Evolutionary conservation across 352 stramenopile species (phyloP), one percentile per base, ranked within the genome.

Genomic region (Pythium apleroticum): DNA sequence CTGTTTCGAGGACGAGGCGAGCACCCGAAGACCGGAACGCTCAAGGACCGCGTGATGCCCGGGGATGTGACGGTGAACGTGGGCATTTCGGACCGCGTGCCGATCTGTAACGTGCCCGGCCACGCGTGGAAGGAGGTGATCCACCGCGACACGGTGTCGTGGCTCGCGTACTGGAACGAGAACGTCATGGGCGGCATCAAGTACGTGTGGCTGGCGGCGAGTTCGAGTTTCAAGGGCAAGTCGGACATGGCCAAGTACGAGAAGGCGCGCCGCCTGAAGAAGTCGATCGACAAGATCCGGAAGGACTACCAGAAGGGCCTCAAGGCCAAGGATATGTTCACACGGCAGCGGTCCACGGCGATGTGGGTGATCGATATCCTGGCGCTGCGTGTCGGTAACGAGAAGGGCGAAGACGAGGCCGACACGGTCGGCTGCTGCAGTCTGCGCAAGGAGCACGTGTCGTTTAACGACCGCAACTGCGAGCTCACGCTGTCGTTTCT

Each of bases 341-440:
- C 79, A 20, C 83, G 87, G 58, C 97, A 99, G 73, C 86, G 98
- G 15, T 98, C 95, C 1, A 99, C 97, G 28, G 97, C 97, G n/a
- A 99, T 99, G 87, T 99, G 97, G 97, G 95, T 99, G 39, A 99
- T 99, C 73, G 98, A 99, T 87, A 80, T 97, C 45, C 77, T 99
- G n/a, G 98, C 98, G 9, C 80, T 99, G 65, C 97, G 98, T 98
- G 98, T 99, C 19, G 98, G 98, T 61, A 98, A 98, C 60, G 98
- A 99, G 69, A 99, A 99, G 72, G 97, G 97, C 60, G 98, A 98
- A 25, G 96, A 98, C 50, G 96, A 99, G 68, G 98, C 98, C 45
- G 98, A 99, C 72, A 99, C 98, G 4, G 98, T 99, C 19, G 98
- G 98, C 60, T 99, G 98, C 82, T 99, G 98, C 71, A 99, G 95